Percentiles rank a stretch among this genome's conserved stretches.
Evolutionary conservation across 2,329 filamentous ascomycete genomes (phyloP).

Genomic region (Metarhizium humberi): DNA sequence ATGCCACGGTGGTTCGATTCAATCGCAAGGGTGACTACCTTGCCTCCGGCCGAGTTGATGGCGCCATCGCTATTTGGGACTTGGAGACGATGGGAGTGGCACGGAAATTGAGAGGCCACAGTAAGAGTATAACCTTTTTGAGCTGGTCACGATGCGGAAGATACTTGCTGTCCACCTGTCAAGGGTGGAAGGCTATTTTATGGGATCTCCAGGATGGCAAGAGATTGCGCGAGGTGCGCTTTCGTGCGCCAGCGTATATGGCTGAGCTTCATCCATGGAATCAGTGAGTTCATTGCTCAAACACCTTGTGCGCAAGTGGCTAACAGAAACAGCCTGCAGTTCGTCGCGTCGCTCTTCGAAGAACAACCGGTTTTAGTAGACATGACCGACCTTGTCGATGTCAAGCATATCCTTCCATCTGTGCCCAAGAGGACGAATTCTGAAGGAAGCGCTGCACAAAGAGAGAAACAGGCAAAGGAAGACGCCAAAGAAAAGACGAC

Average conservation of each 20-base stretch:
- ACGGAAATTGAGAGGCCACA: conserved; percentile 87
- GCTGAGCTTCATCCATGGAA: conserved; percentile 90
- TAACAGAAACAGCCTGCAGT: conserved; percentile 54
- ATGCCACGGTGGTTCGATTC: conserved; percentile 68
- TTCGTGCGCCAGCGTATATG: conserved; percentile 89
- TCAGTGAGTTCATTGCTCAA: conserved; percentile 43
- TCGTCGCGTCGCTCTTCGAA: conserved; percentile 89
- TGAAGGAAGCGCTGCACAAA: conserved; percentile 58
- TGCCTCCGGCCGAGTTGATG: conserved; percentile 87
- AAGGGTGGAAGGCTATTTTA: conserved; percentile 92
- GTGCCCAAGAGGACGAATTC: conserved; percentile 65
- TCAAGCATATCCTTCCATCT: conserved; percentile 72
- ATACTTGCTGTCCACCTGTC: conserved; percentile 84
- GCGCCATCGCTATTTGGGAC: conserved; percentile 92
- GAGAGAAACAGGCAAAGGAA: conserved; percentile 80
- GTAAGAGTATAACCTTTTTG: conserved; percentile 83
- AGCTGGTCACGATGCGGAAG: conserved; percentile 91
- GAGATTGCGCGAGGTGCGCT: conserved; percentile 74
- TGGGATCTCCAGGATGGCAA: conserved; percentile 75
- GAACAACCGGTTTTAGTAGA: conserved; percentile 86
- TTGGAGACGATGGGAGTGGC: conserved; percentile 96
- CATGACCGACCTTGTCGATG: conserved; percentile 56
- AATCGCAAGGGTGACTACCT: conserved; percentile 91
- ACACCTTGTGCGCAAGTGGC: background rate
- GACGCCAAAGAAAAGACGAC: conserved; percentile 95